These are phyloP conservation scores for Candida pseudoviswanathii DNA, from an alignment of 1,139 yeast genomes.

Conservation along the genomic window DNA sequence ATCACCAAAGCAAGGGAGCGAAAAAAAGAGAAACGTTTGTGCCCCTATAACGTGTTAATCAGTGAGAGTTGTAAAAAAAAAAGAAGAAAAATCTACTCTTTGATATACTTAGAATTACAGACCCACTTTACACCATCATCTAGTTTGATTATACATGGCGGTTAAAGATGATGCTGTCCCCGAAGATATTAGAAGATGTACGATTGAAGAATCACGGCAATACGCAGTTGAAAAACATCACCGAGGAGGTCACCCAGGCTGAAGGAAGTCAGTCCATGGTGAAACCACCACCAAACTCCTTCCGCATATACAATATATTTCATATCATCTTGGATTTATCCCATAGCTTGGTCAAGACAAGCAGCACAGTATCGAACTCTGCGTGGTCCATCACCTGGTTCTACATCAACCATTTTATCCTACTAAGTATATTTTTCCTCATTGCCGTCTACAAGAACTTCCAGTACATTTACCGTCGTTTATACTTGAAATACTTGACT, in stretches of 20 bases:
- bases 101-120: neutral
- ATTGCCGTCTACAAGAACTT: slow-evolving; percentile 58
- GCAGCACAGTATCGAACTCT: slow-evolving; percentile 6
- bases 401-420: slow-evolving; percentile 31
- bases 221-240: slow-evolving; percentile 13
- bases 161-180: slow-evolving; percentile 12
- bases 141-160: neutral
- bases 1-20: neutral
- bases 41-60: neutral
- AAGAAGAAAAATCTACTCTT: neutral
- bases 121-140: neutral
- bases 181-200: slow-evolving; percentile 15
- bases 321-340: slow-evolving; percentile 12
- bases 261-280: slow-evolving; percentile 1
- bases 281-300: slow-evolving; percentile 15
- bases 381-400: slow-evolving; percentile 12
- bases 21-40: neutral
- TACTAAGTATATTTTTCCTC: slow-evolving; percentile 55
- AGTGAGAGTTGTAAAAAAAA: slow-evolving; percentile 3
- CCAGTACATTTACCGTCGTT: slow-evolving; percentile 55
- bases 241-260: slow-evolving; percentile 8
- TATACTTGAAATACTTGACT: slow-evolving; percentile 59
- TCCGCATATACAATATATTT: slow-evolving; percentile 13
- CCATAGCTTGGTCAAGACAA: slow-evolving; percentile 12
- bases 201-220: slow-evolving; percentile 13